Evolutionary conservation across 257 asterid genomes (phyloP), one percentile per base, ranked within the genome.

Genomic region (Plectranthus barbatus): DNA sequence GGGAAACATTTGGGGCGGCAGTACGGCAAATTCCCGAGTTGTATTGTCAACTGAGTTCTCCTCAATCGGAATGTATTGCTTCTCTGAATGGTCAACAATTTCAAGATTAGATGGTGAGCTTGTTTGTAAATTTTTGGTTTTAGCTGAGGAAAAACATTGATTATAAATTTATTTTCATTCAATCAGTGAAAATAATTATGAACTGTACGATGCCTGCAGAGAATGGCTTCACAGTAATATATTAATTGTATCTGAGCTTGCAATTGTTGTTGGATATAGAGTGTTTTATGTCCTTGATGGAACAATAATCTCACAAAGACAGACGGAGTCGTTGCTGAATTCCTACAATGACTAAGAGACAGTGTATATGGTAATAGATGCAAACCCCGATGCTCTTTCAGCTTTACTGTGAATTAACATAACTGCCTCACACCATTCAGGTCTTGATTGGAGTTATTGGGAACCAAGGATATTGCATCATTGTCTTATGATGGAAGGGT

Each of bases 401-500:
- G 20, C 58, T 48, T 58, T 49, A 47, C 42, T 50, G 48, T 62
- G 61, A 69, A 69, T 65, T 50, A 15, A 64, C 70, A 40, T 46
- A 37, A 74, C 63, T 21, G 4, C 79, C 31, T 64, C 29, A 44
- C 72, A 50, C 63, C 62, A 56, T 71, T 52, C 80, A 93, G 97
- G 97, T 56, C 87, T 90, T 60, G 83, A 88, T 60, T 93, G 99
- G 99, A 93, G 99, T 69, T 85, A 79, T 74, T 88, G 97, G 39
- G 96, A 90, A 70, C 99, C 99, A 58, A 87, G 96, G 95, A 80
- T 87, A 62, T 93, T 80, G 97, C 99, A 18, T 93, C 97, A 31
- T 70, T 93, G 74, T 93, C 99, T 58, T 93, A 90, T 76, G 99
- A 93, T 79, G 97, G 99, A 64, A 84, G 99, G 89, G 96, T 93